Base-by-base conservation (phyloP, 129 eudicot species). In the Dittrichia graveolens region DNA sequence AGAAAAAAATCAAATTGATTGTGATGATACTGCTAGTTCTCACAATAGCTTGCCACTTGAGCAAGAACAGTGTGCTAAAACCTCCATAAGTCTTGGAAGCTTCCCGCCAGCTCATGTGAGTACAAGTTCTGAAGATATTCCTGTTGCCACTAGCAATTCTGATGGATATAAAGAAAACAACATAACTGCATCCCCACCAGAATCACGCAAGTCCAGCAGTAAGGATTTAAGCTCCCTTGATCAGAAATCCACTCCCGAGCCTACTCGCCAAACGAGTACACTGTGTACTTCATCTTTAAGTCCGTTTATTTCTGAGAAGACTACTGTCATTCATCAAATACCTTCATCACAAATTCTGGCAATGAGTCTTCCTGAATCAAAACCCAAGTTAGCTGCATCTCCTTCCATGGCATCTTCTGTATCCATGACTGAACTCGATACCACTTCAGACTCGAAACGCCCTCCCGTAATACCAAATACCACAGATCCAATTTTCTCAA, bases 11-110 rank as follows among this genome's bases (percentile, higher is more conserved):
- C 67, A 74, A 58, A 81, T 76, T 76, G 97, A 88, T 63, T 81
- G 56, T 63, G 97, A 95, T 24, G 97, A 95, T 81, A 65, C 71
- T 67, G 56, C 61, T 72, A 82, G 97, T 75, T 90, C 94, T 64
- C 91, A 88, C 68, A 88, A 90, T 72, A 95, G 97, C 83, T 71
- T 88, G 82, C 96, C 96, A 72, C 91, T 86, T 78, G 99, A 95
- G 61, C 93, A 84, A 34, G 99, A 94, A 40, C 87, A 82, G 67
- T 90, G 89, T 44, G 80, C 75, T 34, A 90, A 86, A 76, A 90
- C 94, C 73, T 90, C 96, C 65, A 80, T 78, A 74, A 94, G 90
- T 81, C 58, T 83, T 13, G 94, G 85, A 60, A 90, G 91, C 84
- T 88, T 81, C 68, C 85, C 96, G 3, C 91, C 84, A 72, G 85